Evolutionary conservation across 139 green algal species (phyloP).

Genomic region (Picochlorum sp.): DNA sequence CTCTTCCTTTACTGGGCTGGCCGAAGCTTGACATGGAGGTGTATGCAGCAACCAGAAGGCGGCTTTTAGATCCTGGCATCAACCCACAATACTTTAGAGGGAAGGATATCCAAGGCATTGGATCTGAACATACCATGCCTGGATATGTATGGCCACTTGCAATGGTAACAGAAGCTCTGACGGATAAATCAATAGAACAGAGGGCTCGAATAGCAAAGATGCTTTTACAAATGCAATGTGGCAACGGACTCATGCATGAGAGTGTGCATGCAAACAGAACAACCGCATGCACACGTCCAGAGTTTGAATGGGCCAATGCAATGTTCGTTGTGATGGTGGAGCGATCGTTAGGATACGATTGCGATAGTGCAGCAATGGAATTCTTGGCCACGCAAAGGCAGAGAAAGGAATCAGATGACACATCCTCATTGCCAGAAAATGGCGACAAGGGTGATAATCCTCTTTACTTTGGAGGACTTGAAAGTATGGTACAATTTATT

Average conservation of each 20-base stretch:
- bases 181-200: background rate
- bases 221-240: conserved; percentile 34
- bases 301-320: conserved; percentile 50
- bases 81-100: conserved; percentile 41
- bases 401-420: background rate
- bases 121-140: conserved; percentile 37
- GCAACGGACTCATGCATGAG: conserved; percentile 48
- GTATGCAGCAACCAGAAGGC: conserved; percentile 22
- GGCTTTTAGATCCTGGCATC: conserved; percentile 25
- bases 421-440: too few species aligned
- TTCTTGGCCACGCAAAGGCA: conserved; percentile 10
- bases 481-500: too few species aligned
- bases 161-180: conserved; percentile 9
- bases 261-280: conserved; percentile 20
- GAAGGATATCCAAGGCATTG: conserved; percentile 30
- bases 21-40: conserved; percentile 23
- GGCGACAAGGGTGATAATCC: too few species aligned
- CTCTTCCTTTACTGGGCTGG: conserved; percentile 52
- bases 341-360: conserved; percentile 34
- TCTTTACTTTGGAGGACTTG: too few species aligned
- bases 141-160: conserved; percentile 45
- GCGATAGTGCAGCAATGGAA: background rate
- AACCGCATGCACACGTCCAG: conserved; percentile 14
- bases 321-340: conserved; percentile 38
- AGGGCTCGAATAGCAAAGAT: conserved; percentile 19